phyloP scores from a whole-genome alignment of 2,329 filamentous ascomycete genomes.

The Aspergillus uvarum region DNA sequence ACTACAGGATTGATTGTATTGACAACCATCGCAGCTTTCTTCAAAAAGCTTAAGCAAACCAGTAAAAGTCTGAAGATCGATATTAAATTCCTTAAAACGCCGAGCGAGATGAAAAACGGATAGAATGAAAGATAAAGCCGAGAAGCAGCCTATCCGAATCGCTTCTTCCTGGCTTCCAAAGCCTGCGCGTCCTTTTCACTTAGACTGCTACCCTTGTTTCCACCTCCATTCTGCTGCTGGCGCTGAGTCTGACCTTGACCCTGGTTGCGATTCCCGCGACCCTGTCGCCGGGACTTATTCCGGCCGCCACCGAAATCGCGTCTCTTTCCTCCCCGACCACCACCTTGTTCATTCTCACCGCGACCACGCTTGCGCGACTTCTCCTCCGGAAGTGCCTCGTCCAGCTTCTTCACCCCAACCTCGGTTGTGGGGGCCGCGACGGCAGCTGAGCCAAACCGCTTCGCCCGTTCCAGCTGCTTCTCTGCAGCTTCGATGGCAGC shows the following conservation, averaged over 20 bases:
- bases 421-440: constrained; percentile 15
- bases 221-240: constrained; percentile 19
- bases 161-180: constrained; percentile 50
- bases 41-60: background rate
- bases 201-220: constrained; percentile 19
- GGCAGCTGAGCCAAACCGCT: constrained; percentile 45
- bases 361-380: constrained; percentile 43
- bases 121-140: constrained; percentile 15
- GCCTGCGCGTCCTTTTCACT: constrained; percentile 46
- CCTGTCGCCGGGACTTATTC: constrained; percentile 28
- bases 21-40: background rate
- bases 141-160: constrained; percentile 39
- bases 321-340: constrained; percentile 44
- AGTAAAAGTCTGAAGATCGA: background rate
- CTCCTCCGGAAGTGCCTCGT: constrained; percentile 47
- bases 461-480: constrained; percentile 48
- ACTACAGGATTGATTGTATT: background rate
- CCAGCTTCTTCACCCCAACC: constrained; percentile 42
- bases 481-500: constrained; percentile 42
- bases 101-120: constrained; percentile 14
- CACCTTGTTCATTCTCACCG: constrained; percentile 36
- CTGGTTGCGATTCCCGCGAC: constrained; percentile 24
- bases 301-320: constrained; percentile 36
- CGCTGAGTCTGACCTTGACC: constrained; percentile 20
- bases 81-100: constrained; percentile 15